A percentile compares a stretch with the other conserved stretches of the same genome.
Conservation (phyloP, 1,284 basidiomycete species). For the Naganishia liquefaciens region DNA sequence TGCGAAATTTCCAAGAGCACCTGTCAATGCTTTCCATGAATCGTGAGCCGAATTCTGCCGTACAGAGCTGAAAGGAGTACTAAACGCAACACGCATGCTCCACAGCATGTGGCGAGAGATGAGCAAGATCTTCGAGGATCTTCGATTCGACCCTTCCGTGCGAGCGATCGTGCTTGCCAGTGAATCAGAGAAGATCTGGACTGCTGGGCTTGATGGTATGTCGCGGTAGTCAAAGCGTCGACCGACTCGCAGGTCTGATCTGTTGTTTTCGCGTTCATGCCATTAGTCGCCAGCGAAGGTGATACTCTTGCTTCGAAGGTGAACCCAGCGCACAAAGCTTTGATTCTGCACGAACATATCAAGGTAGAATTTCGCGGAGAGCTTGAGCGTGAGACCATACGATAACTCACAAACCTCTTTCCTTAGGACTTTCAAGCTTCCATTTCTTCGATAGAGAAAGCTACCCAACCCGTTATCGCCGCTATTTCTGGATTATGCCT, state of each 20-base stretch:
- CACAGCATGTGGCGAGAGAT: slow-evolving; percentile 64
- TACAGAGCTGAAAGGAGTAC: background rate
- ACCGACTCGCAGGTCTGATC: background rate
- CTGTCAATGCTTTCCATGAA: slow-evolving; percentile 73
- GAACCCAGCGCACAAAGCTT: slow-evolving; percentile 32
- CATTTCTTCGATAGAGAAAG: slow-evolving; percentile 69
- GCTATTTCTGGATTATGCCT: slow-evolving; percentile 75
- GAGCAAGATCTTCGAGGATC: slow-evolving; percentile 62
- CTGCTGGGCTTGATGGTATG: slow-evolving; percentile 77
- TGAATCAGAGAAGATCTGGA: slow-evolving; percentile 68
- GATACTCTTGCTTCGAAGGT: slow-evolving; percentile 2
- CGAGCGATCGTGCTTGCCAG: slow-evolving; percentile 73
- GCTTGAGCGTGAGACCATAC: background rate
- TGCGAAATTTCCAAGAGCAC: slow-evolving; percentile 53
- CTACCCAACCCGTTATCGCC: slow-evolving; percentile 78
- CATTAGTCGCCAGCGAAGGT: slow-evolving; percentile 23
- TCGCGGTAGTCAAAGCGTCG: slow-evolving; percentile 27
- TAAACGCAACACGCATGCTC: background rate
- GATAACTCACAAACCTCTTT: background rate
- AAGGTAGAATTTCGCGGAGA: slow-evolving; percentile 47
- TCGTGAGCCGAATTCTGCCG: slow-evolving; percentile 54
- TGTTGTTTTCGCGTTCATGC: background rate
- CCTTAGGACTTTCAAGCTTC: slow-evolving; percentile 66
- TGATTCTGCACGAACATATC: slow-evolving; percentile 58
- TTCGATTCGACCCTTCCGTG: slow-evolving; percentile 62